Evolutionary conservation across 352 stramenopile species (phyloP), one percentile per base, ranked within the genome.

Genomic region (Pythium scleroteichum): DNA sequence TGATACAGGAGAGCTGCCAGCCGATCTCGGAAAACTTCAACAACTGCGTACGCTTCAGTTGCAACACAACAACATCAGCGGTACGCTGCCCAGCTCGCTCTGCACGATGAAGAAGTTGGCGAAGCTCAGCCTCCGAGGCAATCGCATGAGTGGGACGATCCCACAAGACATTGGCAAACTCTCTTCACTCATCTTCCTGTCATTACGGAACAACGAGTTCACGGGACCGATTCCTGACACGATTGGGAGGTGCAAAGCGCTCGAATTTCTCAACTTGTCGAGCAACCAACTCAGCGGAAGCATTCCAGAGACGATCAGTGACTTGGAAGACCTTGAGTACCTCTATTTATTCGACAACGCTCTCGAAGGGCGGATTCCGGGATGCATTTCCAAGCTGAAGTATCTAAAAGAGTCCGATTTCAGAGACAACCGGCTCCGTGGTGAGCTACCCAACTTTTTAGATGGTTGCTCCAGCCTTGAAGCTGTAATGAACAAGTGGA

Each of bases 321-420:
- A 92, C 32, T 69, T 94, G 1, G 75, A 90, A 65, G 73, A 88
- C 48, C 77, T 95, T 20, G 78, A 90, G 64, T 91, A 90, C 60
- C 67, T 94, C 29, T 95, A 95, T 66, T 70, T 95, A 26, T 95
- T 95, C 61, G 86, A 94, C 72, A 95, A 95, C 33, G 68, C 67
- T 13, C 68, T 93, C 17, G 83, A 90, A 68, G 84, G 84, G 4
- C 63, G 68, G 20, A 79, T 93, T 29, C 84, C 84, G 0, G 82
- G 72, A 2, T 84, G 76, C 33, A 78, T 93, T 42, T 76, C 80
- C 33, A 71, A 79, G 12, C 73, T 93, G 27, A 90, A 90, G 44
- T 92, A 87, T 69, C 75, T 93, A 13, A 88, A 88, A 47, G 79
- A 91, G 57, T 87, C 76, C 0, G 79, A 92, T 62, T 90, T 94